Base-by-base conservation (phyloP, 495 filamentous ascomycete species). In the Platismatia glauca region DNA sequence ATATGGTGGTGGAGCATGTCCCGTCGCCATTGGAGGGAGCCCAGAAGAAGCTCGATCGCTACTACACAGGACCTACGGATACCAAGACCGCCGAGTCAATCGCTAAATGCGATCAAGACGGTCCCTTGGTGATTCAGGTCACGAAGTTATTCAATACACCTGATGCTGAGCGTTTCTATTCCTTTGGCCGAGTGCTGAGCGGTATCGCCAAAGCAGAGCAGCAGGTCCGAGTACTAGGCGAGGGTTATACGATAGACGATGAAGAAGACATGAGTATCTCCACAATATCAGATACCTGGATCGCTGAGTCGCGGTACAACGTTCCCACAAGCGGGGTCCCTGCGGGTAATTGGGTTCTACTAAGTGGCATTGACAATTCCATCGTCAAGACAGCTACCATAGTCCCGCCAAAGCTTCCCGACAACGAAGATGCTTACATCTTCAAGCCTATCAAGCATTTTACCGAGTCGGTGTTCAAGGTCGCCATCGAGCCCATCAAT, bases 341-440 rank as follows among this genome's bases (percentile, higher is more conserved):
- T 0, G 95, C 94, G 9, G 94, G 94, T n/a, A 97, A 94, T 72
- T 89, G 88, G 84, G 92, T 95, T 22, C 79, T 98, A 27, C 77
- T 98, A 5, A 84, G 88, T 46, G 94, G 94, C 2, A 86, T 98
- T 50, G 92, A 97, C 77, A 97, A 96, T 73, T 97, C 95, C 11
- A 97, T 98, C 69, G 90, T 97, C 72, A 98, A 97, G 72, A 92
- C 89, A 29, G 94, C 94, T n/a, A 97, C 94, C 2, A 75, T 98
- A 56, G 86, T 98, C n/a, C 85, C 90, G 22, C 84, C 82, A 44
- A 86, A 84, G 66, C 79, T 96, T 38, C 85, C 89, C 31, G 86
- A 95, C 61, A 81, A 93, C 52, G 91, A 96, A 72, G 94, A 95
- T 59, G 89, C 91, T 3, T 91, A 94, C 71, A 91, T 98, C 63